Base-by-base conservation (phyloP, 306 rosid species). In the Quercus gilva region DNA sequence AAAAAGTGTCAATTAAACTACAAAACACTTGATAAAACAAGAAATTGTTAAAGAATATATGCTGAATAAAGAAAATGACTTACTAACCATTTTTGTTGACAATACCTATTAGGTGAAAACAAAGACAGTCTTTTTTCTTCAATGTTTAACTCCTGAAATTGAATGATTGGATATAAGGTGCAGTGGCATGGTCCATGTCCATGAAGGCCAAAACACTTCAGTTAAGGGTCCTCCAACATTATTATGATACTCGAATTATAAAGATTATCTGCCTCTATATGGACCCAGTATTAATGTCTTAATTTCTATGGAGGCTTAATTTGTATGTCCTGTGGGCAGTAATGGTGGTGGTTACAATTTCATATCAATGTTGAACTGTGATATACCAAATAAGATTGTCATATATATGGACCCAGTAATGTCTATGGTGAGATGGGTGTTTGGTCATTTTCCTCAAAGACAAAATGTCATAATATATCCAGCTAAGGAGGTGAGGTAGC, bases 341-440 rank as follows among this genome's bases (percentile, higher is more conserved):
- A 41, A 49, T 75, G 82, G 63, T 45, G 87, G 86, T 77, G 74
- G 91, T 91, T 88, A 80, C 75, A 82, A 82, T 76, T 85, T 88
- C 86, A 31, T 81, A 78, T 87, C 91, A 83, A 20, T 74, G 74
- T 56, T 51, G 68, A 73, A 75, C 68, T 79, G 56, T 49, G 33
- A 25, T 51, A 68, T 33, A 43, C 72, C 74, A 57, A 73, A 74
- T 12, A 6, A 60, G 29, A 68, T 55, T 73, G 31, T 8, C 28
- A 55, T 12, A 49, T 12, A 13, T 2, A n/a, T 78, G 94, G 88
- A 79, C 89, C 91, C 84, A 63, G 11, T 20, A 28, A 74, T 35
- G 78, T 71, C 51, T 55, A n/a, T 71, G 15, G 77, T 58, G 65
- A 55, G 55, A 56, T 35, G 55, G 78, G 75, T 82, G 87, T 61